These are phyloP conservation scores for Onygenales sp. DNA, from an alignment of 2,329 filamentous ascomycete species.

Conservation along the genomic window DNA sequence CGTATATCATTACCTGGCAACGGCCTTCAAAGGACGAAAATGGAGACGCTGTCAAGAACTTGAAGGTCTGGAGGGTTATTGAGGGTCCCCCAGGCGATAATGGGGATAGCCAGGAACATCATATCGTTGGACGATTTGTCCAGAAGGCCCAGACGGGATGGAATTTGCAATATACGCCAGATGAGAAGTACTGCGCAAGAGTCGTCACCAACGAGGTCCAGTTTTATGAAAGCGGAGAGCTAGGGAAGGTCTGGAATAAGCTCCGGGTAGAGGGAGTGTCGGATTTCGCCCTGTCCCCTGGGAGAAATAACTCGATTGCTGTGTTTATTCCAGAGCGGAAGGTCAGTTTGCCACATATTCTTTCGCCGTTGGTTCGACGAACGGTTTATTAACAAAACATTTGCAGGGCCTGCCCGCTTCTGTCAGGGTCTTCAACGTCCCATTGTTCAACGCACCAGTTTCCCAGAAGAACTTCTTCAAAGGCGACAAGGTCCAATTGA, in stretches of 20 bases:
- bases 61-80: constrained; percentile 88
- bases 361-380: constrained; percentile 1
- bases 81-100: constrained; percentile 50
- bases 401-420: constrained; percentile 80
- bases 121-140: constrained; percentile 77
- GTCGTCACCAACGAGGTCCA: constrained; percentile 95
- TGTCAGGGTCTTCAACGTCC: constrained; percentile 90
- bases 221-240: constrained; percentile 83
- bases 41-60: constrained; percentile 87
- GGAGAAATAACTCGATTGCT: constrained; percentile 82
- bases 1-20: constrained; percentile 95
- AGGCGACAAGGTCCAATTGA: constrained; percentile 95
- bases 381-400: constrained; percentile 10
- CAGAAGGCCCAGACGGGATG: constrained; percentile 93
- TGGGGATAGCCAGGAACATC: constrained; percentile 51
- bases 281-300: constrained; percentile 83
- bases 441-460: constrained; percentile 69
- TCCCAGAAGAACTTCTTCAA: constrained; percentile 99
- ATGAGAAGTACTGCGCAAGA: constrained; percentile 89
- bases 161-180: constrained; percentile 93
- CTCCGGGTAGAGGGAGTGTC: constrained; percentile 81
- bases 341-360: constrained; percentile 41
- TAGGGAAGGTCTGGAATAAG: constrained; percentile 89
- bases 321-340: constrained; percentile 95
- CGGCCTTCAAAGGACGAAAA: constrained; percentile 84